Conservation (phyloP, 2,329 filamentous ascomycete species). For the Pseudogymnoascus sp. region DNA sequence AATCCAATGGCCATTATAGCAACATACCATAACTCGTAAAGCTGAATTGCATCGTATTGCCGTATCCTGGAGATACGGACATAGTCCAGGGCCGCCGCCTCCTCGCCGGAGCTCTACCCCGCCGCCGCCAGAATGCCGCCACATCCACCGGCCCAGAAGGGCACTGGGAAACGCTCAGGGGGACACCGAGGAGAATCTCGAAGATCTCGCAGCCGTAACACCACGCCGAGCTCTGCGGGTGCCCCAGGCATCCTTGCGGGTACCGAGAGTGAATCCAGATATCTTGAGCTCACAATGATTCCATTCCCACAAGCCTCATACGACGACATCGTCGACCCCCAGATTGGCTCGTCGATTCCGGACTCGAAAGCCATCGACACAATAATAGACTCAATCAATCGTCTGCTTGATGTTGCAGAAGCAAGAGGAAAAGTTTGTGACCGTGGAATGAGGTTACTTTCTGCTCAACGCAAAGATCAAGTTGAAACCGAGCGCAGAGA, state of each 20-base stretch:
- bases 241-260: slow-evolving; percentile 40
- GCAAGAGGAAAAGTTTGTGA: slow-evolving; percentile 63
- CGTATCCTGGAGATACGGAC: neutral
- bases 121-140: slow-evolving; percentile 45
- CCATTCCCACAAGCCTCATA: slow-evolving; percentile 54
- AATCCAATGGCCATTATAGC: neutral
- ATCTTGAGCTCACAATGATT: slow-evolving; percentile 58
- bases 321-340: slow-evolving; percentile 64
- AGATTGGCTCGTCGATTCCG: slow-evolving; percentile 51
- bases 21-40: neutral
- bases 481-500: slow-evolving; percentile 38
- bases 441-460: slow-evolving; percentile 64
- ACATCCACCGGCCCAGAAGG: slow-evolving; percentile 51
- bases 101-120: neutral
- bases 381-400: slow-evolving; percentile 57
- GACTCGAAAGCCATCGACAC: slow-evolving; percentile 58
- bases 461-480: slow-evolving; percentile 57
- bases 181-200: slow-evolving; percentile 48
- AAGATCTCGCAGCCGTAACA: slow-evolving; percentile 69
- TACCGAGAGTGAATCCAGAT: slow-evolving; percentile 51
- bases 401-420: slow-evolving; percentile 60
- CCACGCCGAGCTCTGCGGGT: slow-evolving; percentile 54
- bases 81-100: neutral
- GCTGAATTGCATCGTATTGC: neutral
- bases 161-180: slow-evolving; percentile 59